These are phyloP conservation scores for Cercospora sp. DNA, from an alignment of 2,329 filamentous ascomycete species.

Conservation along the genomic window DNA sequence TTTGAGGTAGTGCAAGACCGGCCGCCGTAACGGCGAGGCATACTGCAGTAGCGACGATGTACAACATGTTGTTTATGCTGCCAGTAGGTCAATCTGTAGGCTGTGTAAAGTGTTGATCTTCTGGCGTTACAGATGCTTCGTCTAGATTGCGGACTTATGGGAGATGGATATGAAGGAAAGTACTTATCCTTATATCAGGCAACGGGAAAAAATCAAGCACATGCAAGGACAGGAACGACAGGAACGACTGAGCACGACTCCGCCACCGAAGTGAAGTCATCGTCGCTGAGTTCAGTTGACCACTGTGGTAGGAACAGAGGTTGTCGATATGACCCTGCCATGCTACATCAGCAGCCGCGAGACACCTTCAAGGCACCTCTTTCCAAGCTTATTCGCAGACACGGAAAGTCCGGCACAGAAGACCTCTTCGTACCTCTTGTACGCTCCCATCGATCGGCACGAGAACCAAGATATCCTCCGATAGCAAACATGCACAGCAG, in stretches of 20 bases:
- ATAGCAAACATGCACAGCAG: neutral
- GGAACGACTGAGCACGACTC: neutral
- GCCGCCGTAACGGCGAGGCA: neutral
- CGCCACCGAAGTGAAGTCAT: neutral
- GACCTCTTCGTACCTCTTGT: neutral
- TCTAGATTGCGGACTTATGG: neutral
- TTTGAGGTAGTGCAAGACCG: constrained; percentile 15
- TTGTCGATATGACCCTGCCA: neutral
- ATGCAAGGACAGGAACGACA: neutral
- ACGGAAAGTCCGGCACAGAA: neutral
- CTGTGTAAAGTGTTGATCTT: neutral
- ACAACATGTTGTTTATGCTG: neutral
- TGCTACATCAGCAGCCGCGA: neutral
- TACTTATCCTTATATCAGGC: neutral
- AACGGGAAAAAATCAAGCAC: neutral
- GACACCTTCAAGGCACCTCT: neutral
- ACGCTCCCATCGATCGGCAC: neutral
- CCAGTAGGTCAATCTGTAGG: neutral
- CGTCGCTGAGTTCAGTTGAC: neutral
- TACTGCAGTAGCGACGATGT: neutral
- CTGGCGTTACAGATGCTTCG: neutral
- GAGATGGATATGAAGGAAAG: neutral
- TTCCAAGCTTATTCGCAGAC: neutral
- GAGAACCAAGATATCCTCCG: neutral
- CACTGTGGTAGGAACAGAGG: neutral